Evolutionary conservation across 192 early-diverging fungal genomes (phyloP).

Genomic region (Coemansia sp.): DNA sequence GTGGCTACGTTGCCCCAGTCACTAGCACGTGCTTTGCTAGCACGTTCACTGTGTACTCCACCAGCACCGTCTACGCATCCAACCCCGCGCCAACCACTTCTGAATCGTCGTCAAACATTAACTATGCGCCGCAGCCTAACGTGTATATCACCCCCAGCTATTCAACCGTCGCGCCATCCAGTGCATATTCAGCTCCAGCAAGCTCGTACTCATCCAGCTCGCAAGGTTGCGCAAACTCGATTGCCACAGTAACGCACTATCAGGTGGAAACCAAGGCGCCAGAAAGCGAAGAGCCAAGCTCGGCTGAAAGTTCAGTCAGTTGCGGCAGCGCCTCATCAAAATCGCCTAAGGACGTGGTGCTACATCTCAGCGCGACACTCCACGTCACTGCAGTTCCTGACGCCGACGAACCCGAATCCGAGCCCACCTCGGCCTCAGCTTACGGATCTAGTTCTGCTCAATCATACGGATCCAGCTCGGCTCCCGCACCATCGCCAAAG

Average conservation of each 20-base stretch:
- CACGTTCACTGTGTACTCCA: constrained; percentile 19
- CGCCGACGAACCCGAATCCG: constrained; percentile 4
- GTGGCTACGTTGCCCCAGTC: constrained; percentile 5
- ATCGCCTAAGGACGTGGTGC: background rate
- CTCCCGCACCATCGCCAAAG: background rate
- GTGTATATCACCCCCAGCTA: background rate
- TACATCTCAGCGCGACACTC: background rate
- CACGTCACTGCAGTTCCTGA: constrained; percentile 5
- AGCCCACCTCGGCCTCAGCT: background rate
- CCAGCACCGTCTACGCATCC: constrained; percentile 32
- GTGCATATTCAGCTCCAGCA: background rate
- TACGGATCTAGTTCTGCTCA: background rate
- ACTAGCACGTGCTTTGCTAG: constrained; percentile 10
- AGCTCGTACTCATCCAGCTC: background rate
- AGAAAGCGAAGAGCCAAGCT: background rate
- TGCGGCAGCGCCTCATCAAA: background rate
- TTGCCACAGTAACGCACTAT: background rate
- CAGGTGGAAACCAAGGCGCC: background rate
- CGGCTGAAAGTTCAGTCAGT: background rate
- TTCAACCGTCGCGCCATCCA: background rate
- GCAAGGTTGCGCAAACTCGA: background rate
- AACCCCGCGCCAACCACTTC: background rate
- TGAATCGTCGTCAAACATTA: background rate
- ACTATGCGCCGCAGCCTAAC: background rate
- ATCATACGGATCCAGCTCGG: background rate